Base-by-base conservation (phyloP, 495 filamentous ascomycete genomes). In the Amphirosellinia nigrospora region DNA sequence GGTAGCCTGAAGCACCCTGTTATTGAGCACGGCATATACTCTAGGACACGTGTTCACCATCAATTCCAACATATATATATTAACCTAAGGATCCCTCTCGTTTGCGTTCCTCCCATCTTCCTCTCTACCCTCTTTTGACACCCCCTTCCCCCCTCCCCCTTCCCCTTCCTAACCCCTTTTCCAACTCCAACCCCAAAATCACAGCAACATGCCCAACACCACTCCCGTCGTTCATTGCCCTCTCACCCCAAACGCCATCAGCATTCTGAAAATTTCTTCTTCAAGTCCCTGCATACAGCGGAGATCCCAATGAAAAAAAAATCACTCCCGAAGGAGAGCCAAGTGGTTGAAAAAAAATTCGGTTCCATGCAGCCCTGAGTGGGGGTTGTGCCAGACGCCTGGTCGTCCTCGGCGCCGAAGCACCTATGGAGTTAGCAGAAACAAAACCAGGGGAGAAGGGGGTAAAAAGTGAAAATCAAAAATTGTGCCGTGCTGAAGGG, bases 301-400 rank as follows among this genome's bases (percentile, higher is more conserved):
- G 23, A 56, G 69, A 62, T 3, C 10, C 19, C 69, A 28, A 71
- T 67, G 69, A 71, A 71, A 71, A 71, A 71, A 64, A 60, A 65
- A 64, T 67, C 34, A 53, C 48, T 58, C 38, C 48, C 46, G n/a
- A 39, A 41, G 36, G 48, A 26, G 48, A 19, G 23, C 21, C 30
- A 55, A 55, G 34, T 8, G 55, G 62, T 65, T 48, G 6, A 5
- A 38, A 39, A 66, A 64, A 64, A 48, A 21, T 36, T n/a, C n/a
- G 13, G 30, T 53, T 66, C 50, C 64, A 66, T n/a, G 64, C 64
- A 66, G 64, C 48, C 64, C 48, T n/a, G 55, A 21, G 1, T 55
- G 11, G 61, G 61, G 61, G 32, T 55, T 41, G 48, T 55, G 48
- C 64, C 64, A 66, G 64, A 30, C 64, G 41, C 64, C 64, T 66